Percentiles rank a stretch among this genome's conserved stretches.
These are phyloP conservation scores for Neurospora intermedia DNA, from an alignment of 495 filamentous ascomycete species.

Conservation along the genomic window DNA sequence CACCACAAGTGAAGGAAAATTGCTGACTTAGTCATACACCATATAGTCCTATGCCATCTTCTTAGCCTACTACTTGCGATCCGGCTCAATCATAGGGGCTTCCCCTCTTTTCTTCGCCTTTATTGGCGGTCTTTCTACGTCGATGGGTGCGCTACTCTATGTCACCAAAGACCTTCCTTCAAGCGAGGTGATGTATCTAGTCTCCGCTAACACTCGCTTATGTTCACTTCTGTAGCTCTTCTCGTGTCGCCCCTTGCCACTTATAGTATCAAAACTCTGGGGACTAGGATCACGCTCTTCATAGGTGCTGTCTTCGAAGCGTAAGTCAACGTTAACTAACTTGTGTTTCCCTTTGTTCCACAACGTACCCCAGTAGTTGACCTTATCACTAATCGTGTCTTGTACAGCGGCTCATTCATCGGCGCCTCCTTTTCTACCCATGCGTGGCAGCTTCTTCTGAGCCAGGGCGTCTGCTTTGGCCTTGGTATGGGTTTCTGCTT, in stretches of 20 bases:
- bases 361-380: background rate
- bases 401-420: constrained; percentile 44
- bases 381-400: background rate
- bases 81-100: constrained; percentile 45
- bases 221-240: constrained; percentile 40
- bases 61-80: constrained; percentile 57
- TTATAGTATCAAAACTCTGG: constrained; percentile 40
- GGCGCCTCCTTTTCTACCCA: constrained; percentile 55
- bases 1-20: background rate
- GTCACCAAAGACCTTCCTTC: background rate
- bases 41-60: constrained; percentile 56
- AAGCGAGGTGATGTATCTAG: constrained; percentile 12
- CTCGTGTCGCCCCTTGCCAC: constrained; percentile 57
- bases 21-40: background rate
- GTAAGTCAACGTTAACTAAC: constrained; percentile 22
- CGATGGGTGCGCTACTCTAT: constrained; percentile 25
- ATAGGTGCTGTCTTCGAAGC: constrained; percentile 48
- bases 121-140: constrained; percentile 60
- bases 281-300: constrained; percentile 47
- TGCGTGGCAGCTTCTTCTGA: constrained; percentile 66
- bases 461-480: constrained; percentile 68
- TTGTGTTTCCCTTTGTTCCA: background rate
- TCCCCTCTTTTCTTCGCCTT: constrained; percentile 57
- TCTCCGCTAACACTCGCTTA: constrained; percentile 31
- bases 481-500: constrained; percentile 69